Evolutionary conservation across 208 protist species (phyloP), one percentile per base, ranked within the genome.

Genomic region (Trypanosoma rangeli): DNA sequence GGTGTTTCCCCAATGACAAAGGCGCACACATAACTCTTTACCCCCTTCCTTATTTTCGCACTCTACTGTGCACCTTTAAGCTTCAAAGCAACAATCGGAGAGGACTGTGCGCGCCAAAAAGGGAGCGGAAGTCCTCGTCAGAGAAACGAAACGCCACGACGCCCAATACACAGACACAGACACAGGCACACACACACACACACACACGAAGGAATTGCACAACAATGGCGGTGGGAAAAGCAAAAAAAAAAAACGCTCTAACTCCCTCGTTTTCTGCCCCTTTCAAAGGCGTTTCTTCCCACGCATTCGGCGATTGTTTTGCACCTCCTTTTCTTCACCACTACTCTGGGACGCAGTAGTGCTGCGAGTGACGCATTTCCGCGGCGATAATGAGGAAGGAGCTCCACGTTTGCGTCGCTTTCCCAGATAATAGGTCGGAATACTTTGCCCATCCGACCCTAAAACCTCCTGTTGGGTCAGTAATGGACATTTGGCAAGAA

Each of bases 341-440:
- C 8, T 20, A 26, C 24, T 1, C 18, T 18, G 16, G n/a, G 49
- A n/a, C 1, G 18, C 18, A 57, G 16, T 4, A 24, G 3, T 49
- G 16, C 46, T 12, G 35, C 60, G 46, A 50, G 12, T 1, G 22
- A 37, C 16, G 44, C 60, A 42, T 54, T 64, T 64, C 29, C 7
- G 3, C 29, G 26, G 46, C 18, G 46, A 26, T 8, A 50, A 35
- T 20, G 42, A 37, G 16, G 28, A 35, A 18, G 70, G 64, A 24
- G 71, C 67, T 18, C 85, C 86, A 37, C 86, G 82, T 28, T 82
- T 81, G 7, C 86, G 74, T 15, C 85, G 80, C 31, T 79, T 89
- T 39, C 85, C 87, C 16, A 95, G 80, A 70, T 89, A 81, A 71
- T 90, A 93, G 24, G 89, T 95, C 28, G 82, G 76, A 20, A 95